phyloP scores from a whole-genome alignment of 2,329 filamentous ascomycete species.

The Botrytis galanthina region DNA sequence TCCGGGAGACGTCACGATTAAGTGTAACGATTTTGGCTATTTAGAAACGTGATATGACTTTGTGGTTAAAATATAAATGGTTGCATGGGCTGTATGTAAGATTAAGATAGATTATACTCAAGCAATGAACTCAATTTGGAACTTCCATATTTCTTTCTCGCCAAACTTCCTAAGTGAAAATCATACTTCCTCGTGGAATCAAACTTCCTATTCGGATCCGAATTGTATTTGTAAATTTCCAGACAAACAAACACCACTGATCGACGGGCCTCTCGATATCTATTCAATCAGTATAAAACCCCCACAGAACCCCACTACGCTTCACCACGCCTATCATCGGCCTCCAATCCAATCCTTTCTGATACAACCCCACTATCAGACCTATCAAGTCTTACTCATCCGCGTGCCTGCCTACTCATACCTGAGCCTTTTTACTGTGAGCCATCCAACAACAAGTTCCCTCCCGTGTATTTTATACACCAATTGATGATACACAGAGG shows the following conservation, averaged over 20 bases:
- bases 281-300: neutral
- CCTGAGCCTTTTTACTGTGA: neutral
- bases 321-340: constrained; percentile 12
- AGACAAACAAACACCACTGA: neutral
- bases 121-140: neutral
- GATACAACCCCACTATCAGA: neutral
- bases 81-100: neutral
- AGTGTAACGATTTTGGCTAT: neutral
- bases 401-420: neutral
- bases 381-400: constrained; percentile 4
- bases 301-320: neutral
- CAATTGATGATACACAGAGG: neutral
- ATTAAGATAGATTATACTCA: neutral
- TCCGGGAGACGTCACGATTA: neutral
- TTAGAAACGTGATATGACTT: neutral
- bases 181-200: neutral
- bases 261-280: neutral
- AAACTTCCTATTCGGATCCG: too few species aligned
- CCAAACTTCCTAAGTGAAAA: neutral
- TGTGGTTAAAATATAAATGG: neutral
- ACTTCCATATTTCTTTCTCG: neutral
- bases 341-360: neutral
- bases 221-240: neutral
- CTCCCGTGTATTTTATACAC: neutral
- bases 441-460: neutral